Base-by-base conservation (phyloP, 2,329 filamentous ascomycete genomes). In the Hymenoscyphus scutula region DNA sequence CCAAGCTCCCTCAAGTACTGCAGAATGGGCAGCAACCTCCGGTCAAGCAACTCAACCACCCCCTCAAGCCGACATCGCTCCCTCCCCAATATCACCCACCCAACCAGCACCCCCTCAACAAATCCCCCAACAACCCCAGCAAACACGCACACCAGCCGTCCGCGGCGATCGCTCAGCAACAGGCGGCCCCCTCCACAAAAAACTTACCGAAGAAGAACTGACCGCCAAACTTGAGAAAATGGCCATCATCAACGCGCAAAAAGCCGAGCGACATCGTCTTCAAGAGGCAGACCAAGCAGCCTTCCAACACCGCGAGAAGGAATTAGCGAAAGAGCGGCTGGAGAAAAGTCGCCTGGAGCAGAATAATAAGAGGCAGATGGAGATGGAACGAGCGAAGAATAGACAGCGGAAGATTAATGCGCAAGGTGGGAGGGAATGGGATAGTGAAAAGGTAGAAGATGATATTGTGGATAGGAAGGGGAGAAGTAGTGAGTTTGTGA, bases 241-340 rank as follows among this genome's bases (percentile, higher is more conserved):
- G 69, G 81, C 81, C 65, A 79, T 87, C 67, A 83, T 86, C 62
- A 88, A 87, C 59, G 82, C 82, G 5, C 80, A 82, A 57, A 79
- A 84, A 15, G 79, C 81, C 8, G 85, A 83, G 8, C 84, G 84
- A 0, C 85, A 89, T 70, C 83, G 82, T 1, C 81, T 85, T 29
- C 85, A 86, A n/a, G 84, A 89, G 76, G 85, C 85, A n/a, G 87
- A 90, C 67, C 81, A 83, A 60, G 85, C 85, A 2, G 83, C 81
- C 0, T 89, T 88, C 71, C 80, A 85, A 51, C 81, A 86, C 62
- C 80, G 86, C n/a, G 87, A 89, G 70, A 82, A 83, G 37, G 76
- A 84, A 10, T 82, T 84, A 0, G 80, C 81, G 25, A 78, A 81
- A 67, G 81, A 84, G 61, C 77, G 82, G 61, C 58, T 51, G 38